A percentile compares a stretch with the other conserved stretches of the same genome.
These are phyloP conservation scores for Pichia sp. DNA, from an alignment of 1,139 yeast genomes.

Conservation along the genomic window DNA sequence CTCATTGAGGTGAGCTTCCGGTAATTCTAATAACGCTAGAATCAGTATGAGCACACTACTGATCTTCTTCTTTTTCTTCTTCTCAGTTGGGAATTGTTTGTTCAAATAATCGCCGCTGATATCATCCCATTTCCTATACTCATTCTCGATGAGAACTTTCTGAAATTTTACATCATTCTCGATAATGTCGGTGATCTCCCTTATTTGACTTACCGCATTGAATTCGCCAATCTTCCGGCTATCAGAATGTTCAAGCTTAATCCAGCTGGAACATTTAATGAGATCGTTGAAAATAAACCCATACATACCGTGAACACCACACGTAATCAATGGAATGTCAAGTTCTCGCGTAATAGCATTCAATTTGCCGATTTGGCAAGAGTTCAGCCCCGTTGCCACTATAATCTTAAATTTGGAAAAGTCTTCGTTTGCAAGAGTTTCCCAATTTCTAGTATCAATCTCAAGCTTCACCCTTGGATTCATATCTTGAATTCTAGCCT, in stretches of 20 bases:
- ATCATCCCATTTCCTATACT: slow-evolving; percentile 37
- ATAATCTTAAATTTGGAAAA: slow-evolving; percentile 61
- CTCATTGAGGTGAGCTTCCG: slow-evolving; percentile 8
- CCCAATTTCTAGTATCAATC: slow-evolving; percentile 31
- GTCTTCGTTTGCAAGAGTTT: slow-evolving; percentile 30
- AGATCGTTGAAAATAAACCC: slow-evolving; percentile 81
- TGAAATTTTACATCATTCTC: slow-evolving; percentile 36
- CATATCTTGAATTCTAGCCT: slow-evolving; percentile 53
- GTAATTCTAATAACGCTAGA: slow-evolving; percentile 44
- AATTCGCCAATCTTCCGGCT: slow-evolving; percentile 43
- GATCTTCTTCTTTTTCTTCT: slow-evolving; percentile 51
- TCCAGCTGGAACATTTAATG: slow-evolving; percentile 51
- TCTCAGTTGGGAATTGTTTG: slow-evolving; percentile 30
- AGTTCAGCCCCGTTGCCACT: slow-evolving; percentile 62
- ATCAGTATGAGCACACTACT: slow-evolving; percentile 57
- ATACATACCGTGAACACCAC: slow-evolving; percentile 71
- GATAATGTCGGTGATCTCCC: slow-evolving; percentile 36
- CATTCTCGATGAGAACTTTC: slow-evolving; percentile 48
- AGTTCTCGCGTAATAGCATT: slow-evolving; percentile 50
- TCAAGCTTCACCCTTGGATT: slow-evolving; percentile 66
- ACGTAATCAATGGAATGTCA: slow-evolving; percentile 58
- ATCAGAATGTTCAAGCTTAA: slow-evolving; percentile 44
- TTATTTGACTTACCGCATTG: slow-evolving; percentile 44
- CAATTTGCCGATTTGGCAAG: slow-evolving; percentile 34
- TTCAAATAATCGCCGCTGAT: slow-evolving; percentile 25